Percentiles rank a stretch among this genome's conserved stretches.
Conservation (phyloP, 352 stramenopile species). For the Phytophthora cryptogea region DNA sequence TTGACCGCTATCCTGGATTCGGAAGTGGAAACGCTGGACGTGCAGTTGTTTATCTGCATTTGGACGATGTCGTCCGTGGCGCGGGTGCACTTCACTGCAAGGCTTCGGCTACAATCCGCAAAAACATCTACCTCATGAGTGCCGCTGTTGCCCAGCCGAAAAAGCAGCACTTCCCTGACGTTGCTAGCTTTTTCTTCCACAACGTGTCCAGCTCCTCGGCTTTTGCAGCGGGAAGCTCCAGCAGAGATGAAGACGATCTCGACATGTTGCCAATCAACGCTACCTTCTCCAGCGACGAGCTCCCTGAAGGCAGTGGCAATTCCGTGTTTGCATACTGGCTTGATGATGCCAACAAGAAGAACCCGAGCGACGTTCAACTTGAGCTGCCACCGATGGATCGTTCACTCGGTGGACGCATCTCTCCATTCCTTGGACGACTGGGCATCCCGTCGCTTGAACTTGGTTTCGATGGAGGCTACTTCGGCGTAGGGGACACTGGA, state of each 20-base stretch:
- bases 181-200: conserved; percentile 56
- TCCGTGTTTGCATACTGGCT: conserved; percentile 83
- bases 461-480: conserved; percentile 71
- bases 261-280: conserved; percentile 65
- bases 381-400: conserved; percentile 60
- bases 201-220: conserved; percentile 18
- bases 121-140: conserved; percentile 78
- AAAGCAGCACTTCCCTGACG: conserved; percentile 39
- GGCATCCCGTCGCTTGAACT: conserved; percentile 80
- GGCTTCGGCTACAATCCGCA: conserved; percentile 70
- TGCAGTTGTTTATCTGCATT: conserved; percentile 75
- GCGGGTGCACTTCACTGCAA: conserved; percentile 68
- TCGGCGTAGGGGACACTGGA: conserved; percentile 56
- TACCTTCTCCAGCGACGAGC: conserved; percentile 66
- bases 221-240: conserved; percentile 21
- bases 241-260: conserved; percentile 39
- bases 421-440: conserved; percentile 70
- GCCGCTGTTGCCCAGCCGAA: conserved; percentile 73
- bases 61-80: conserved; percentile 74
- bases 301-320: conserved; percentile 53
- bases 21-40: conserved; percentile 56
- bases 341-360: conserved; percentile 44
- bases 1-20: conserved; percentile 65
- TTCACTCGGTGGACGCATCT: conserved; percentile 53
- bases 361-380: conserved; percentile 26